These are phyloP conservation scores for Dactylis glomerata DNA, from an alignment of 176 grass and related monocot species.

Conservation along the genomic window DNA sequence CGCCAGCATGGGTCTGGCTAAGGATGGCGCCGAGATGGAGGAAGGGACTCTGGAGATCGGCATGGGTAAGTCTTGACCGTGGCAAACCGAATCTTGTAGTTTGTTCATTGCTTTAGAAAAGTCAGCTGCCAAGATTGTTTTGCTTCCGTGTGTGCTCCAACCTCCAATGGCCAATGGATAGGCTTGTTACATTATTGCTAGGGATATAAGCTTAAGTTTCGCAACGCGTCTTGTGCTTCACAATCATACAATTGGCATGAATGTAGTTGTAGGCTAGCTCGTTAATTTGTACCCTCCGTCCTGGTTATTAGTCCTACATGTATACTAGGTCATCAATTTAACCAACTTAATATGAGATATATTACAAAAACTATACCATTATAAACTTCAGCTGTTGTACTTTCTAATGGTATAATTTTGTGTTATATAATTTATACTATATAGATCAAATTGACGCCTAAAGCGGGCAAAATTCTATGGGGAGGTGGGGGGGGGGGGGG, in stretches of 20 bases:
- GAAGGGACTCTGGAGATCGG: constrained; percentile 82
- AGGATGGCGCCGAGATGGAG: constrained; percentile 56
- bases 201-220: not conserved
- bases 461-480: no score
- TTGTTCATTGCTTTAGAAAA: not conserved
- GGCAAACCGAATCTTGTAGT: not conserved
- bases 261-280: not conserved
- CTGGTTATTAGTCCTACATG: no score
- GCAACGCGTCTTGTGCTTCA: not conserved
- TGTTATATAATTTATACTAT: no score
- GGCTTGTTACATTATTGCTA: not conserved
- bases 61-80: constrained; percentile 52
- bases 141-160: not conserved
- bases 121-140: not conserved
- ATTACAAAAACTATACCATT: no score
- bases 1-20: constrained; percentile 51
- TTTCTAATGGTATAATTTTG: no score
- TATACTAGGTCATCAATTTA: no score
- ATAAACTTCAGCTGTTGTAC: no score
- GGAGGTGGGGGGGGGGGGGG: no score
- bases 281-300: no score
- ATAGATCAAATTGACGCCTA: no score
- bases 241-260: not conserved
- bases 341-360: no score
- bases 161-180: not conserved